phyloP scores from a whole-genome alignment of 768 basidiomycete genomes.

The Hysterangium stoloniferum region DNA sequence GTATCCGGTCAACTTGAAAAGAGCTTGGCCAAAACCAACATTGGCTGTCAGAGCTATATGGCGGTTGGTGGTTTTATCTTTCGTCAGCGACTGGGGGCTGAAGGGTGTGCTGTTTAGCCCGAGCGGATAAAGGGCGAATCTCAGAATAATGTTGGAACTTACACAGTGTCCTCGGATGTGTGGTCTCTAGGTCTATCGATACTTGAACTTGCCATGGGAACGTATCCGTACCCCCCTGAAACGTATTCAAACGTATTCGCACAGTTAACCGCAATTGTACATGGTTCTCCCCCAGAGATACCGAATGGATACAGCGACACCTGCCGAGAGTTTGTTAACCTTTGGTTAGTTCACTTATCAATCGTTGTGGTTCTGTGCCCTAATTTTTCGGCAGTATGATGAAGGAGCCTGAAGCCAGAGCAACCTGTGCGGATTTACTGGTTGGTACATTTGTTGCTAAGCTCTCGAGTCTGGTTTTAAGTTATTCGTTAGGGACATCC shows the following conservation, averaged over 20 bases:
- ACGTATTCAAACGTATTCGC: constrained; percentile 97
- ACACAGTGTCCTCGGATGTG: constrained; percentile 94
- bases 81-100: neutral
- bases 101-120: constrained; percentile 43
- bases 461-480: constrained; percentile 4
- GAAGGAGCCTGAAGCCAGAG: constrained; percentile 72
- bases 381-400: constrained; percentile 32
- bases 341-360: constrained; percentile 36
- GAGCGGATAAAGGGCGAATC: constrained; percentile 96
- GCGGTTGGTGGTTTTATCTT: constrained; percentile 57
- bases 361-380: neutral
- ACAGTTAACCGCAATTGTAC: constrained; percentile 92
- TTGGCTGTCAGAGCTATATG: constrained; percentile 99
- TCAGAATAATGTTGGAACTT: constrained; percentile 75
- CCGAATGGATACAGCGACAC: constrained; percentile 61
- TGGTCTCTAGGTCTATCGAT: constrained; percentile 95
- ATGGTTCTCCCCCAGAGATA: constrained; percentile 85
- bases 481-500: constrained; percentile 52
- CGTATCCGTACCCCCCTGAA: constrained; percentile 95
- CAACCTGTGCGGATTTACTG: constrained; percentile 78
- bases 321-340: constrained; percentile 76
- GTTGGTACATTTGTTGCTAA: constrained; percentile 31
- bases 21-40: constrained; percentile 94
- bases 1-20: constrained; percentile 97
- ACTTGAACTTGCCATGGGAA: constrained; percentile 83